Base-by-base conservation (phyloP, 164 flowering plant species). In the Stephania japonica region DNA sequence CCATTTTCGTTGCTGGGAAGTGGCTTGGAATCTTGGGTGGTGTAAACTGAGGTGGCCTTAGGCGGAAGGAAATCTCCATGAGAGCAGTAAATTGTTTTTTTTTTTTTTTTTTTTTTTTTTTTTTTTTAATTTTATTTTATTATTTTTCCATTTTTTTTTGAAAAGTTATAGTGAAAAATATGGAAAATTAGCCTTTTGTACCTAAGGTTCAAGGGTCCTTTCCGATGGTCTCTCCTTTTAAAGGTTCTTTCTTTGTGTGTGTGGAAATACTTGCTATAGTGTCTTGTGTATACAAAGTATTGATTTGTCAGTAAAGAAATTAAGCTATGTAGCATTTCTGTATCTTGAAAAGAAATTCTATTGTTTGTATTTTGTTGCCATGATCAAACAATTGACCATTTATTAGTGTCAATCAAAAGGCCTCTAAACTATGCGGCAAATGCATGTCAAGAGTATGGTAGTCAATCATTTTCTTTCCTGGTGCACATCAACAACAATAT, bases 181-280 rank as follows among this genome's bases (percentile, higher is more conserved):
- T 65, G 76, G 73, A 65, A 74, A 77, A 73, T 47, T 74, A 71
- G 74, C 72, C 71, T 75, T 66, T 23, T 78, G 77, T 79, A 74
- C n/a, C 18, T 59, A 59, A 59, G 64, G 7, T 59, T 24, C 21
- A 70, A 74, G 77, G 70, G 79, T 75, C 71, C 63, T 43, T 70
- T 24, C 53, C 41, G 73, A 42, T 72, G 32, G 14, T 42, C 64
- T 59, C 64, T 59, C 64, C 64, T 59, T 59, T 59, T 8, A 59
- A 59, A 19, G 59, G 25, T 21, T n/a, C 1, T 21, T 59, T n/a
- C 41, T 53, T 32, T 65, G 43, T 69, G 62, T 14, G 73, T 65
- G 41, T 61, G 70, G 10, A 61, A 27, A 76, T 65, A 72, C 61
- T 56, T 68, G 70, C 44, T 43, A 59, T 59, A 59, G 64, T 8